These are phyloP conservation scores for Phalaenopsis hybrid DNA, from an alignment of 116 monocot species.

Conservation along the genomic window DNA sequence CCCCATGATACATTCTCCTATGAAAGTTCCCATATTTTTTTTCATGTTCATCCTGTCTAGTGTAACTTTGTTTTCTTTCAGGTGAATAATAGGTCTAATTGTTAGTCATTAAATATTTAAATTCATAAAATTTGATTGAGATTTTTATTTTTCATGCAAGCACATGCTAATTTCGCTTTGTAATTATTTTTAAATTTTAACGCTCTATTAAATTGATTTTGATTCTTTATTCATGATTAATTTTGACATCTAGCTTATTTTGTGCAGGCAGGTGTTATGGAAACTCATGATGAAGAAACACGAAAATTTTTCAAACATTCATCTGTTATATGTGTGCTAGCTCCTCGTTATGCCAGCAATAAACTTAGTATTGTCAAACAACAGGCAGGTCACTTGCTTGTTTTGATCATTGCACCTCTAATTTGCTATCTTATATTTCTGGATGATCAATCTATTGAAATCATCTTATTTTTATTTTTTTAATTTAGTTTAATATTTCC, in stretches of 20 bases:
- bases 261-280: slow-evolving; percentile 74
- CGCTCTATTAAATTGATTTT: neutral
- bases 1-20: neutral
- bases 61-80: neutral
- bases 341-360: slow-evolving; percentile 84
- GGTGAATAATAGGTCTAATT: neutral
- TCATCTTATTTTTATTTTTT: neutral
- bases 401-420: neutral
- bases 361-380: slow-evolving; percentile 84
- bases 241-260: neutral
- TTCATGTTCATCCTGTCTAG: neutral
- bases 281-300: slow-evolving; percentile 85
- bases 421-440: neutral
- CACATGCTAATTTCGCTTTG: neutral
- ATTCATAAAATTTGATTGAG: neutral
- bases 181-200: neutral
- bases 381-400: slow-evolving; percentile 32
- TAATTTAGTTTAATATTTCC: neutral
- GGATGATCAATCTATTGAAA: neutral
- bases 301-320: slow-evolving; percentile 89
- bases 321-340: slow-evolving; percentile 80
- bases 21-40: neutral
- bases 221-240: neutral
- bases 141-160: neutral
- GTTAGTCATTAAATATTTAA: neutral